Evolutionary conservation across 164 flowering plant genomes (phyloP), one percentile per base, ranked within the genome.

Genomic region (Magnolia officinalis): DNA sequence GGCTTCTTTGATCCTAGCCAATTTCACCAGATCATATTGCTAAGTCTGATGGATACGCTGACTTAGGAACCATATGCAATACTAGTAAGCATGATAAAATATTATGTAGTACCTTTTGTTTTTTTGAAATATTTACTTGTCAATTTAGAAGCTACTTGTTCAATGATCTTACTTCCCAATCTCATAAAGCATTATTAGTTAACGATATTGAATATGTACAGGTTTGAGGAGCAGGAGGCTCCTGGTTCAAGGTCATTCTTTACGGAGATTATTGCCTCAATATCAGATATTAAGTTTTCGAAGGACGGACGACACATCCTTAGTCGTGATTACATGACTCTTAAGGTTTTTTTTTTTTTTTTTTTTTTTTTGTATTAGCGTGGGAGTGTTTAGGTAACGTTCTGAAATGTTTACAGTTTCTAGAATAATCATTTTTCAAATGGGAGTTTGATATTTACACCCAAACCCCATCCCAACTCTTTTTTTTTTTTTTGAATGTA

Each of bases 301-400:
- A 94, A 84, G 83, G 91, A 89, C 83, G 98, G 98, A 73, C 89
- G 98, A 86, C 84, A 90, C 74, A 86, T 94, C 67, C 92, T 94
- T 67, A 89, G 96, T 86, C 97, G 98, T 78, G 97, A 94, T 81
- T 94, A 94, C 78, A 94, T 94, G 98, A 91, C 97, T 81, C 93
- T 94, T 73, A 94, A 94, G 98, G 98, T 92, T 76, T 11, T 11
- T 55, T 11, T 55, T 55, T 55, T 55, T 55, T 37, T 37, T 2
- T 6, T 55, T 55, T 8, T 55, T 19, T 9, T 55, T 55, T 55
- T 55, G 11, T 11, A 52, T 55, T 2, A 55, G 18, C 4, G 18
- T 2, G 45, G 61, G 18, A 55, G 4, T 55, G 4, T 55, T 55
- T 55, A 55, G 61, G 16, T 11, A 13, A 55, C 10, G 29, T 26